These are phyloP conservation scores for Paspalum notatum DNA, from an alignment of 176 grass and related monocot genomes.

Conservation along the genomic window DNA sequence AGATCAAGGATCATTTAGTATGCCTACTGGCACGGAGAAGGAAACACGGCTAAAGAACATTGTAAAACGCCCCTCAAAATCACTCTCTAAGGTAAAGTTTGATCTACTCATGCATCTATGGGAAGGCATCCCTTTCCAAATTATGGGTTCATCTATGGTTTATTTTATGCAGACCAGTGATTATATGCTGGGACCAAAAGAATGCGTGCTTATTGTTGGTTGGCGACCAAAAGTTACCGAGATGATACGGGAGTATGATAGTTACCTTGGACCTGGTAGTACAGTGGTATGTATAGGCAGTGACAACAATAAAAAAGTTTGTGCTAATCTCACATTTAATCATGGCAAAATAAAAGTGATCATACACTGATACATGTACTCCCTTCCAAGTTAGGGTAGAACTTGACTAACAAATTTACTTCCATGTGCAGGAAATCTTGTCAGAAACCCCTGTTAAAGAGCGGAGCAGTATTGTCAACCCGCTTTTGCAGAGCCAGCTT, in stretches of 20 bases:
- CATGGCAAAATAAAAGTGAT: slow-evolving; percentile 15
- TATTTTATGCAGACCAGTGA: slow-evolving; percentile 71
- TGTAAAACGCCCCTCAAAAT: slow-evolving; percentile 66
- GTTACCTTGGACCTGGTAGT: slow-evolving; percentile 97
- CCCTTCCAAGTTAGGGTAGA: not conserved
- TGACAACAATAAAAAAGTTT: slow-evolving; percentile 5
- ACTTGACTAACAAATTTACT: slow-evolving; percentile 43
- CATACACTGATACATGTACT: not conserved
- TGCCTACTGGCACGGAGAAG: slow-evolving; percentile 30
- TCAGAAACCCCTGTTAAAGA: slow-evolving; percentile 90
- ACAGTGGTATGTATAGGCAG: slow-evolving; percentile 64
- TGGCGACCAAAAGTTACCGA: slow-evolving; percentile 91
- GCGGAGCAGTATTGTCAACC: slow-evolving; percentile 67
- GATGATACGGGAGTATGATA: slow-evolving; percentile 96
- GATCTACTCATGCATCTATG: slow-evolving; percentile 27
- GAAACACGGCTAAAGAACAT: slow-evolving; percentile 77
- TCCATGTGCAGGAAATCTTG: slow-evolving; percentile 77
- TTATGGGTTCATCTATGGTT: slow-evolving; percentile 39
- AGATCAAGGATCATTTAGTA: slow-evolving; percentile 40
- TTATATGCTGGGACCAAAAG: slow-evolving; percentile 78
- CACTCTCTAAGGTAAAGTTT: slow-evolving; percentile 71
- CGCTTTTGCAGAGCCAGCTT: slow-evolving; percentile 67
- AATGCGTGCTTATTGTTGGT: slow-evolving; percentile 82
- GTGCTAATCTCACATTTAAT: slow-evolving; percentile 29
- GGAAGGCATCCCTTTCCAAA: not conserved